Evolutionary conservation across 140 eudicot genomes (phyloP), one percentile per base, ranked within the genome.

Genomic region (Anethum foeniculum): DNA sequence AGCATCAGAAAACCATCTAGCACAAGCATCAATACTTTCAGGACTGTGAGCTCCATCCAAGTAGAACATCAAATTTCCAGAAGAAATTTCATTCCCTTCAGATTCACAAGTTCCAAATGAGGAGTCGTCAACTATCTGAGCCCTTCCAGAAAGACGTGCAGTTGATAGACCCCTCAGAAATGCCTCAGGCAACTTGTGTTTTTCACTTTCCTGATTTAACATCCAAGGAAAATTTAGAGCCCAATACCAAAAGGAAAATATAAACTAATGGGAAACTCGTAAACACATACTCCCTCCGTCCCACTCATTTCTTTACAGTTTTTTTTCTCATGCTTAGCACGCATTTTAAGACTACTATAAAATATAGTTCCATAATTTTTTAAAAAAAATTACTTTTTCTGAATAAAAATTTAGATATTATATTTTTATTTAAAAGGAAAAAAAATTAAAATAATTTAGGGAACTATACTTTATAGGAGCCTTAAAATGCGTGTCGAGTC

Each of bases 31-130:
- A 87, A 93, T 90, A 86, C 98, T 93, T 82, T 93, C 98, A 12
- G 98, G 96, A 76, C 96, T 93, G 79, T 93, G 98, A 80, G 98
- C 98, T 73, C 98, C 98, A 84, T 93, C 98, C 86, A 91, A 86
- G 85, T 88, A 93, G 84, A 91, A 93, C 18, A 82, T 79, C 82
- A 93, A 69, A 83, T 90, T 94, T 69, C 97, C 97, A 12, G 77
- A 87, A 89, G 90, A 68, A 48, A 54, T 86, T 69, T 58, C 71
- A 62, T 47, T 76, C 48, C 13, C 48, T 56, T 77, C 79, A 16
- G 75, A 44, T 64, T 67, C 60, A 76, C 75, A 76, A 76, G 84
- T 71, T 34, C 77, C 75, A 56, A 82, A 79, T 81, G 75, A 58
- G 41, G 85, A 79, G 82, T 93, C 97, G 5, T 85, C 51, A 80